These are phyloP conservation scores for Aspergillus pseudoviridinutans DNA, from an alignment of 2,329 filamentous ascomycete species.

Conservation along the genomic window DNA sequence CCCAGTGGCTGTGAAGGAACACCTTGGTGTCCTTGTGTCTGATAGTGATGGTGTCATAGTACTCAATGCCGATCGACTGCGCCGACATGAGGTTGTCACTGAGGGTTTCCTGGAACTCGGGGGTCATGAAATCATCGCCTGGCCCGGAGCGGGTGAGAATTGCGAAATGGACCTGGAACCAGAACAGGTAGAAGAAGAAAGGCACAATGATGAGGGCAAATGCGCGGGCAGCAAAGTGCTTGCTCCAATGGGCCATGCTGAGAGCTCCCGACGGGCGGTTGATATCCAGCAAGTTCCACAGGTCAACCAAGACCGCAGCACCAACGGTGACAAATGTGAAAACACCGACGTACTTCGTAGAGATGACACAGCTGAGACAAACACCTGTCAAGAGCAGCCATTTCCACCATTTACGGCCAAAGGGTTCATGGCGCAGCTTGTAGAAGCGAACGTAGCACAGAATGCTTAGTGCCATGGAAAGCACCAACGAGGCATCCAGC, in stretches of 20 bases:
- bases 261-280: constrained; percentile 80
- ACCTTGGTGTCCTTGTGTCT: constrained; percentile 97
- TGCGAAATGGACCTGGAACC: constrained; percentile 99
- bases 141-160: constrained; percentile 85
- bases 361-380: constrained; percentile 93
- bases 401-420: constrained; percentile 98
- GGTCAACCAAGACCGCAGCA: constrained; percentile 85
- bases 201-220: constrained; percentile 83
- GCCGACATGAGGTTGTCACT: constrained; percentile 91
- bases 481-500: constrained; percentile 86
- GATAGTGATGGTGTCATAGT: constrained; percentile 82
- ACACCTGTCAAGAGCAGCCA: constrained; percentile 96
- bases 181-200: constrained; percentile 98
- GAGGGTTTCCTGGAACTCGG: constrained; percentile 94
- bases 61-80: constrained; percentile 80
- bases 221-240: constrained; percentile 86
- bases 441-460: constrained; percentile 97
- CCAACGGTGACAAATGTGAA: constrained; percentile 98
- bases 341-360: constrained; percentile 93
- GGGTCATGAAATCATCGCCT: constrained; percentile 98
- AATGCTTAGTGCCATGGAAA: constrained; percentile 94
- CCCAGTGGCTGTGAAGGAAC: constrained; percentile 89
- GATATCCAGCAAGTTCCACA: constrained; percentile 91
- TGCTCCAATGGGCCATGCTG: constrained; percentile 71
- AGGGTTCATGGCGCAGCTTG: constrained; percentile 84